phyloP scores from a whole-genome alignment of 2,329 filamentous ascomycete genomes.

The Stromatinia cepivora region DNA sequence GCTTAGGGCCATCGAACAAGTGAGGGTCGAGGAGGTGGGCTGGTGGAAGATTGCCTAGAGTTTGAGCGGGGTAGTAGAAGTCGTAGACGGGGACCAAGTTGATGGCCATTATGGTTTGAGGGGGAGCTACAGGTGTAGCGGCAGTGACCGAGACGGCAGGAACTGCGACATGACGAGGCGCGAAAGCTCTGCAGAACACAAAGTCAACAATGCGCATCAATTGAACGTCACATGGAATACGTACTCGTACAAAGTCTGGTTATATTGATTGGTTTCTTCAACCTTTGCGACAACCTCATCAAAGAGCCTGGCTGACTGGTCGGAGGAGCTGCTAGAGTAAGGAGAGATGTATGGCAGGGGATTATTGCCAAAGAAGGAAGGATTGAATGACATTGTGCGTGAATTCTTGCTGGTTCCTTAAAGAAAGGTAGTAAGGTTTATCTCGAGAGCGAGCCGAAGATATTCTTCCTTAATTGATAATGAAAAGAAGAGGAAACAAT shows the following conservation, averaged over 20 bases:
- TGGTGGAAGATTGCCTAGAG: neutral
- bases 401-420: neutral
- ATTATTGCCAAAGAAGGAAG: neutral
- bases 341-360: neutral
- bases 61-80: conserved; percentile 1
- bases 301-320: neutral
- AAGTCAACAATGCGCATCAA: neutral
- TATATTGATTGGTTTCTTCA: neutral
- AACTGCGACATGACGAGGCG: neutral
- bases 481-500: neutral
- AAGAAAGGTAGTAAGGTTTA: neutral
- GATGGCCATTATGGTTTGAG: neutral
- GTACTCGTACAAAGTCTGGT: neutral
- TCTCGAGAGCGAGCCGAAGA: neutral
- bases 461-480: neutral
- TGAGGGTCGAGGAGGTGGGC: neutral
- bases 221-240: neutral
- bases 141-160: neutral
- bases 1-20: neutral
- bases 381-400: neutral
- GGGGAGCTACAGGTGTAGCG: neutral
- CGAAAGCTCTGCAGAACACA: neutral
- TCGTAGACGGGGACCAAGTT: neutral
- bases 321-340: neutral
- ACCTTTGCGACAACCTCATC: neutral